phyloP scores from a whole-genome alignment of 768 basidiomycete species.

The Mycena polygramma region DNA sequence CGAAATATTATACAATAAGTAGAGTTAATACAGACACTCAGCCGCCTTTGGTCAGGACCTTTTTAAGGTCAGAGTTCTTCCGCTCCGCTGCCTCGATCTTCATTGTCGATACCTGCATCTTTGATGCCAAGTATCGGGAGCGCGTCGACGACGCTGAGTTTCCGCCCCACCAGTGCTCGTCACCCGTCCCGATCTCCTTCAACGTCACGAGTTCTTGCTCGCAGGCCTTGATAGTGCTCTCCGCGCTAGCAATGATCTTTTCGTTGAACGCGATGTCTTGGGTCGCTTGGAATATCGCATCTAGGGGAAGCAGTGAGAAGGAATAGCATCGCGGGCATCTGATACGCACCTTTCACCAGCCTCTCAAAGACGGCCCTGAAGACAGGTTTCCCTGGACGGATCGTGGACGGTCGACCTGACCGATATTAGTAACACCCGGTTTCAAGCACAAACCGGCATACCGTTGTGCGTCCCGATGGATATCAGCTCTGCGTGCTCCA shows the following conservation, averaged over 20 bases:
- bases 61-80: conserved; percentile 78
- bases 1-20: conserved; percentile 18
- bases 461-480: conserved; percentile 83
- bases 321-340: conserved; percentile 8
- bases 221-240: conserved; percentile 74
- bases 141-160: conserved; percentile 67
- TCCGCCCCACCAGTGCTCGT: conserved; percentile 59
- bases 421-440: conserved; percentile 39
- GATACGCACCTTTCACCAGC: conserved; percentile 76
- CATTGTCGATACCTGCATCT: conserved; percentile 77
- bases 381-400: conserved; percentile 93
- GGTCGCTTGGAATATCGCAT: conserved; percentile 81
- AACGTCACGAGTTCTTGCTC: conserved; percentile 83
- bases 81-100: conserved; percentile 80
- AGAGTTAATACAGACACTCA: conserved; percentile 27
- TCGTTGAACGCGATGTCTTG: conserved; percentile 89
- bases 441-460: conserved; percentile 34
- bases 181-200: conserved; percentile 71
- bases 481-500: conserved; percentile 94
- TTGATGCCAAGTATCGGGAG: conserved; percentile 76
- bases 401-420: conserved; percentile 73
- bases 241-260: conserved; percentile 68
- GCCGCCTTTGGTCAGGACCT: conserved; percentile 58
- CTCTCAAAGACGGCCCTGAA: conserved; percentile 88
- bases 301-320: conserved; percentile 52